Evolutionary conservation across 2,329 filamentous ascomycete genomes (phyloP), one percentile per base, ranked within the genome.

Genomic region (Colletotrichum plurivorum): DNA sequence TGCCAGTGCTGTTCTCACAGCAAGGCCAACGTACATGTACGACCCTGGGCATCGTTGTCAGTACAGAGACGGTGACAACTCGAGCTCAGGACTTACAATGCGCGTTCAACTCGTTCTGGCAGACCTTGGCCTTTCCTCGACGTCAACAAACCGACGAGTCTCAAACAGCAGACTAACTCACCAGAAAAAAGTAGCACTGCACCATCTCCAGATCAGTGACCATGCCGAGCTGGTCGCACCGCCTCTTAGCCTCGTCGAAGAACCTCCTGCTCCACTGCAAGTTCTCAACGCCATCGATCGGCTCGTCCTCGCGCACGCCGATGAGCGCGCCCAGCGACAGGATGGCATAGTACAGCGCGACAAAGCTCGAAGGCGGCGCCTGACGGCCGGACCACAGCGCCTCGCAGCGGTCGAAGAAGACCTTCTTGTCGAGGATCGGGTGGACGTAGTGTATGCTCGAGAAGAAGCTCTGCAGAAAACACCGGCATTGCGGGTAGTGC

Each of bases 1-100:
- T 2, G 84, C 82, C 13, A 86, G 73, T 12, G 83, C 82, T 5
- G 82, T 85, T 49, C 84, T 80, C 10, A 84, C 80, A 1, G 84
- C 84, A 22, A 84, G 77, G 0, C 84, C 84, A 10, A 84, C 78
- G 62, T 84, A 85, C 75, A 84, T 84, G 62, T 85, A 86, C 4
- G 84, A 81, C 70, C 76, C 77, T 77, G 57, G 20, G 5, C 51
- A 16, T 5, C 3, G 8, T n/a, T 39, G n/a, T n/a, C 52, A 57
- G 8, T 13, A 22, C 5, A 9, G 12, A 25, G 8, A 9, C 16
- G 15, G 4, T 18, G 51, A 2, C 10, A 12, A 2, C 7, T 1
- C 2, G n/a, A 15, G 5, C 8, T 0, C 2, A 18, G 10, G 8
- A 75, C 80, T 71, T 56, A 84, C 82, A 76, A 66, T 85, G 82